Evolutionary conservation across 345 rosid species (phyloP).

Genomic region (Turritis glabra): DNA sequence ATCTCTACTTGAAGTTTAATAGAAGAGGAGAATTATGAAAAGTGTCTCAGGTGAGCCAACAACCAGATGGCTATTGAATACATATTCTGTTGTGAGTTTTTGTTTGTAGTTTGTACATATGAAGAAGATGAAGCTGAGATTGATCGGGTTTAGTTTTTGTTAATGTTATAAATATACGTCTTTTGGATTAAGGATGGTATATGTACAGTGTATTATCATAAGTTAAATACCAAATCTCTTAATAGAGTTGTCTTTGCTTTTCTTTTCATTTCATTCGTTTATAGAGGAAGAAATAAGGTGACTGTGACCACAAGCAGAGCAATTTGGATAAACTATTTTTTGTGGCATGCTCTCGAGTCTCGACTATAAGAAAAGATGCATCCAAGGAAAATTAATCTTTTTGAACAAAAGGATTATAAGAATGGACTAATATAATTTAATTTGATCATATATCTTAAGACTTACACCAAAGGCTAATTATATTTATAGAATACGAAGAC

Average conservation of each 20-base stretch:
- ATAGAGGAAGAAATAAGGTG: background rate
- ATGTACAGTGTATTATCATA: constrained; percentile 25
- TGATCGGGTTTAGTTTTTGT: background rate
- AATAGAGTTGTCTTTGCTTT: background rate
- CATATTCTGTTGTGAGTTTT: constrained; percentile 11
- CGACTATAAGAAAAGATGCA: background rate
- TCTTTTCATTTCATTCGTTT: background rate
- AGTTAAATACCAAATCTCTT: constrained; percentile 19
- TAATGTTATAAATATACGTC: background rate
- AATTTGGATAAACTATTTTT: too few species aligned
- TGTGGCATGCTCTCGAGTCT: background rate
- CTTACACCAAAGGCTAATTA: background rate
- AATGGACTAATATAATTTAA: too few species aligned
- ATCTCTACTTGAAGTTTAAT: constrained; percentile 41
- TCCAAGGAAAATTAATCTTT: background rate
- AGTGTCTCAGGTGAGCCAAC: background rate
- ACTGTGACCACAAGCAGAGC: too few species aligned
- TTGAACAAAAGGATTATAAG: background rate
- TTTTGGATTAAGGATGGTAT: constrained; percentile 2
- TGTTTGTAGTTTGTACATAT: constrained; percentile 31
- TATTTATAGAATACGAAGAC: background rate
- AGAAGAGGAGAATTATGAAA: background rate
- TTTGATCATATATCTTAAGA: background rate
- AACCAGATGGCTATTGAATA: constrained; percentile 24
- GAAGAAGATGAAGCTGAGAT: constrained; percentile 27